phyloP scores from a whole-genome alignment of 2,329 filamentous ascomycete genomes.

The Phyllosticta ampelicida region DNA sequence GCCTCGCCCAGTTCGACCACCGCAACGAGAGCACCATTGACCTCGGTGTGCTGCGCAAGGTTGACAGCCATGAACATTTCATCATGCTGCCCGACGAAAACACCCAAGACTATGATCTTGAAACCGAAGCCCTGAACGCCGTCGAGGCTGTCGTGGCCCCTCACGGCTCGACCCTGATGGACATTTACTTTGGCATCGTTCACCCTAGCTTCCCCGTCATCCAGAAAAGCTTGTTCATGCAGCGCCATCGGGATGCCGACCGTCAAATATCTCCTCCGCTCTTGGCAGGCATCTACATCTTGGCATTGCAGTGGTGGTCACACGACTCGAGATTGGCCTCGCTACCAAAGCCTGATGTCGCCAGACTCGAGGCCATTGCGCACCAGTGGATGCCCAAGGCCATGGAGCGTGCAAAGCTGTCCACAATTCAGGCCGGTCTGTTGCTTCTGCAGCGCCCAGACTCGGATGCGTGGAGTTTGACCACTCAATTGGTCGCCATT shows the following conservation, averaged over 20 bases:
- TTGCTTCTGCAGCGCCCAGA: constrained; percentile 65
- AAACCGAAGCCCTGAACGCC: constrained; percentile 55
- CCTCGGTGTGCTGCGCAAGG: constrained; percentile 53
- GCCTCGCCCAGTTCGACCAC: constrained; percentile 67
- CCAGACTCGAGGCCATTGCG: constrained; percentile 61
- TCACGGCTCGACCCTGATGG: constrained; percentile 65
- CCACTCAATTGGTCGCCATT: constrained; percentile 76
- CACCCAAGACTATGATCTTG: constrained; percentile 61
- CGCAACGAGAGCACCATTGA: constrained; percentile 70
- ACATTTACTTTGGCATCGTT: constrained; percentile 71
- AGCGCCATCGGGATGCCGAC: constrained; percentile 64
- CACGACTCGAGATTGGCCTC: constrained; percentile 56
- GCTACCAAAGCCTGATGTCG: constrained; percentile 59
- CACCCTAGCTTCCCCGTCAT: constrained; percentile 76
- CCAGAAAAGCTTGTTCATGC: constrained; percentile 68
- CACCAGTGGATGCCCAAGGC: constrained; percentile 63
- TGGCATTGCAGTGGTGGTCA: constrained; percentile 84
- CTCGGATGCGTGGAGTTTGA: constrained; percentile 72
- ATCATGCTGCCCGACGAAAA: constrained; percentile 65
- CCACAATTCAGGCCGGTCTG: constrained; percentile 66
- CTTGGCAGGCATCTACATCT: constrained; percentile 69
- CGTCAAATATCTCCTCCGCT: constrained; percentile 66
- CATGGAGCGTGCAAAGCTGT: constrained; percentile 72
- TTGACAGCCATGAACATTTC: constrained; percentile 69
- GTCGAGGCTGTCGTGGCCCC: constrained; percentile 68